phyloP scores from a whole-genome alignment of 345 rosid genomes.

The Gossypium sturtianum region DNA sequence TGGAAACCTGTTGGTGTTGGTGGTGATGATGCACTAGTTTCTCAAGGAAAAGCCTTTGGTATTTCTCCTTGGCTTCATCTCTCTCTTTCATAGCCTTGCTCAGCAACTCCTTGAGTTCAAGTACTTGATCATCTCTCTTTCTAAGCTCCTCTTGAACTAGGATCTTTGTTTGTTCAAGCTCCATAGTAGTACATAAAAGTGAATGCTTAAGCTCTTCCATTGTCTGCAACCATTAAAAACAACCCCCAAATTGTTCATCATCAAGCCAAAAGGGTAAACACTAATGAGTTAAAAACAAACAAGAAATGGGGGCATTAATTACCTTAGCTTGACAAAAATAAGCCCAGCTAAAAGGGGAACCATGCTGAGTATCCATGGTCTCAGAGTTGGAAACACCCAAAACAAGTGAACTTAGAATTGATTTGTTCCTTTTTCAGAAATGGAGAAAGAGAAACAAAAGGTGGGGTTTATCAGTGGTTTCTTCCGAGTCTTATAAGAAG shows the following conservation, averaged over 20 bases:
- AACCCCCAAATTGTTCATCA: slow-evolving; percentile 5
- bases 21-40: slow-evolving; percentile 31
- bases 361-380: slow-evolving; percentile 60
- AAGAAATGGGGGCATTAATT: not conserved
- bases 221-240: slow-evolving; percentile 35
- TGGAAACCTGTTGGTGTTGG: slow-evolving; percentile 44
- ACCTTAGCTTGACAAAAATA: slow-evolving; percentile 66
- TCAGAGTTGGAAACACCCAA: not conserved
- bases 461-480: slow-evolving; percentile 29
- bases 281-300: not conserved
- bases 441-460: not conserved
- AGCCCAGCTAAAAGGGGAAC: slow-evolving; percentile 45
- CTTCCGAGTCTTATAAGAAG: slow-evolving; percentile 24
- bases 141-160: slow-evolving; percentile 68
- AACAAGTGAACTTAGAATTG: not conserved
- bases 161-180: slow-evolving; percentile 72
- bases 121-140: slow-evolving; percentile 60
- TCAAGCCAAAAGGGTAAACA: not conserved
- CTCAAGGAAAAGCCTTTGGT: slow-evolving; percentile 49
- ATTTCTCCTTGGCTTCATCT: slow-evolving; percentile 65
- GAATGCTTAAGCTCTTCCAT: slow-evolving; percentile 68
- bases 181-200: slow-evolving; percentile 56
- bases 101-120: slow-evolving; percentile 49
- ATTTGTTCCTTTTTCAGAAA: not conserved
- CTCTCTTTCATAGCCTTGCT: slow-evolving; percentile 52